These are phyloP conservation scores for Penicillium freii DNA, from an alignment of 2,329 filamentous ascomycete genomes.

Conservation along the genomic window DNA sequence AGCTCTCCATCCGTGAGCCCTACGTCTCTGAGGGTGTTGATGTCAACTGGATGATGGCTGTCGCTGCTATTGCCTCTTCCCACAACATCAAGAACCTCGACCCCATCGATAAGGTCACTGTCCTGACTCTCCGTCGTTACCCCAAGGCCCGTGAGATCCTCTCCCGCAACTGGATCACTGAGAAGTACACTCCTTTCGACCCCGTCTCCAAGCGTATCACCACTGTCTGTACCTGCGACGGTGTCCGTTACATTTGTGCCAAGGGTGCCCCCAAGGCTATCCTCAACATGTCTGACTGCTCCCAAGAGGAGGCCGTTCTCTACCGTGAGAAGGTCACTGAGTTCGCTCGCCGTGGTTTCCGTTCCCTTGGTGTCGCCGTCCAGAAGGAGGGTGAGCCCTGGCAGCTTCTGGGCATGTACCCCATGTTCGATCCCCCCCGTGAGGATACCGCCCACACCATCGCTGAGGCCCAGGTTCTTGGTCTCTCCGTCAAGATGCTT, in stretches of 20 bases:
- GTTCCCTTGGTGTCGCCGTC: constrained; percentile 74
- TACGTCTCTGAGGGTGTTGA: constrained; percentile 74
- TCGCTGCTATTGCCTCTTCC: constrained; percentile 71
- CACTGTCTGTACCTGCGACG: constrained; percentile 65
- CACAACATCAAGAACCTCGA: constrained; percentile 78
- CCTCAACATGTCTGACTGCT: constrained; percentile 66
- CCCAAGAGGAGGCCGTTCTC: constrained; percentile 61
- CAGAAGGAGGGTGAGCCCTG: constrained; percentile 73
- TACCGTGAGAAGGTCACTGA: constrained; percentile 73
- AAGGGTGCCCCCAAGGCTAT: constrained; percentile 78
- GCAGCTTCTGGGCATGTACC: constrained; percentile 72
- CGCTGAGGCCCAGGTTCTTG: constrained; percentile 70
- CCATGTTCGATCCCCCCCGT: constrained; percentile 77
- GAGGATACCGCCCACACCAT: constrained; percentile 77
- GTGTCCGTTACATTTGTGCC: constrained; percentile 68
- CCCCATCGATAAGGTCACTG: constrained; percentile 76
- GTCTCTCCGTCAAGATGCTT: constrained; percentile 77
- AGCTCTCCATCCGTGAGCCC: constrained; percentile 73
- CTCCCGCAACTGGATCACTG: constrained; percentile 70
- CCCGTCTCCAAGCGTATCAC: constrained; percentile 79
- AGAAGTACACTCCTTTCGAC: constrained; percentile 71
- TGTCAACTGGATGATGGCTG: constrained; percentile 83
- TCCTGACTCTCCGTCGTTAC: constrained; percentile 72
- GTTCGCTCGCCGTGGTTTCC: constrained; percentile 76
- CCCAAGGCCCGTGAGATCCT: constrained; percentile 75